Base-by-base conservation (phyloP, 805 yeast genomes). In the Kluyveromyces dobzhanskii region DNA sequence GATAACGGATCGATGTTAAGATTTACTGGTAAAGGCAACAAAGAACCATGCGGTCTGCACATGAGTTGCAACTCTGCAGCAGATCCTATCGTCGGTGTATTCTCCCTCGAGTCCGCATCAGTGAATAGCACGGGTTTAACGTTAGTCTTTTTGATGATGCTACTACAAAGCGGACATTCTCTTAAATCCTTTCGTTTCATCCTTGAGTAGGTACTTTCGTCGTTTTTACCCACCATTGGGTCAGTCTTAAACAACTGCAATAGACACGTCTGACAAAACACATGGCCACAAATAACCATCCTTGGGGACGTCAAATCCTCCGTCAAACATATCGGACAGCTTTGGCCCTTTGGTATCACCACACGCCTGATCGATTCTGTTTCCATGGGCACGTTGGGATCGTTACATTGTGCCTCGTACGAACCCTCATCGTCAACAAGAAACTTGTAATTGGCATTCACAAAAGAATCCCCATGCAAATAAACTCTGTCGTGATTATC, bases 271-370 rank as follows among this genome's bases (percentile, higher is more conserved):
- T 76, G 69, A 55, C 99, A 92, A 53, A 92, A 76, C 12, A 87
- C 71, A 56, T 92, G 99, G 4, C 99, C 98, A 64, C 99, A 92
- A 10, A 78, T 72, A 21, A 86, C 78, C 97, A 92, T 94, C 40
- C 97, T 67, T 2, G 98, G 97, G 0, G 97, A 96, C 13, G 83
- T 74, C 11, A 92, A 84, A 11, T 78, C 79, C 37, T 85, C 94
- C 24, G 80, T 71, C 11, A 92, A 65, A 57, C 99, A 92, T 19
- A 92, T 90, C 0, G 98, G 97, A 56, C 99, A 92, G 28, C 79
- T 78, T 48, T 80, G 80, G 1, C 81, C 80, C 43, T 71, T 75
- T 11, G 90, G 81, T 1, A 77, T 80, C n/a, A 86, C 56, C 4
- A 90, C 85, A 35, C 95, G 67, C 24, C 80, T 58, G 4, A 92